Base-by-base conservation (phyloP, 441 rosid genomes). In the Pelargonium citronellum region DNA sequence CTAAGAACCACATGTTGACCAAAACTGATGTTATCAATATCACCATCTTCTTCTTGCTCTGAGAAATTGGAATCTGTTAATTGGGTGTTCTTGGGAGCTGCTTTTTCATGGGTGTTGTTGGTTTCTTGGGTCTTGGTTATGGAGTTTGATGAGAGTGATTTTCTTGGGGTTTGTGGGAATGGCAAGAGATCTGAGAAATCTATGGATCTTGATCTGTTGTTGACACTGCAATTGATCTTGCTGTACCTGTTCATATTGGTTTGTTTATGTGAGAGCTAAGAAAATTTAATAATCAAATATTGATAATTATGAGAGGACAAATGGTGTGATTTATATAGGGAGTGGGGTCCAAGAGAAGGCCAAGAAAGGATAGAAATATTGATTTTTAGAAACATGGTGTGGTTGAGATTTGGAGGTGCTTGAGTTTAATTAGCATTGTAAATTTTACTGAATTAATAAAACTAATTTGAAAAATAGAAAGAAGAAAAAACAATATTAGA, bases 161-260 rank as follows among this genome's bases (percentile, higher is more conserved):
- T 58, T 43, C 71, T 77, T 13, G 69, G 49, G 55, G 63, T 57
- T 24, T 75, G 73, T 27, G 79, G 67, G 63, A 73, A 30, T n/a
- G 79, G 61, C 53, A 68, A 37, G 69, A 73, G 75, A 75, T 86
- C 85, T 16, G 85, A 71, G 62, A 71, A 51, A 51, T 84, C 86
- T 64, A 69, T 68, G 67, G 87, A 81, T 77, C 74, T 84, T 69
- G 87, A 78, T 30, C 72, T 75, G 71, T 70, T 43, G 44, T 74
- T 34, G 64, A 70, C 64, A 7, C 17, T 20, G 16, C 43, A 69
- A 67, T 72, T 84, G 77, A 91, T 85, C 86, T 85, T 89, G 72
- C 91, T 79, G 70, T 89, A 85, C 30, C 86, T 83, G 71, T 75
- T 86, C 96, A 88, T 89, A 65, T 8, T 68, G 47, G 66, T 20